Base-by-base conservation (phyloP, 345 rosid genomes). In the Sapria himalayana region DNA sequence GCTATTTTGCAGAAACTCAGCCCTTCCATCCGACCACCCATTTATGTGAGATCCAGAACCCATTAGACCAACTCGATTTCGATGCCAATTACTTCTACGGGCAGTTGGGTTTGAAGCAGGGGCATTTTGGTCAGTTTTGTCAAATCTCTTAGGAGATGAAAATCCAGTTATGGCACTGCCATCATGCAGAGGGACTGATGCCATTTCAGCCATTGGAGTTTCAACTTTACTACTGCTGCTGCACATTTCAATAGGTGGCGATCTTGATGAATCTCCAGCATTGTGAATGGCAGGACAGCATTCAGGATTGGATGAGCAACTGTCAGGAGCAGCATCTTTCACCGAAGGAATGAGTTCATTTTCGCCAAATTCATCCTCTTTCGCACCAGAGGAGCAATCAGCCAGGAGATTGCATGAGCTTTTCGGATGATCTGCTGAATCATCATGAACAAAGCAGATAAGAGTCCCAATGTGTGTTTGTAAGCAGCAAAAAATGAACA, bases 81-180 rank as follows among this genome's bases (percentile, higher is more conserved):
- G 77, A 51, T 66, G 74, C 74, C 85, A 63, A 39, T 77, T 58
- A 46, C 94, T 81, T 68, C 89, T 72, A 27, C 73, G 92, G 41
- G 85, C 97, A 43, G 94, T 78, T 39, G 82, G 78, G 54, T 86
- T 86, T 44, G 79, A 75, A 52, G 81, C 74, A 7, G 80, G 74
- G 24, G 65, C n/a, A n/a, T n/a, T n/a, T n/a, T n/a, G n/a, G n/a
- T n/a, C n/a, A n/a, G n/a, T n/a, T n/a, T n/a, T n/a, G n/a, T n/a
- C n/a, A n/a, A n/a, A n/a, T n/a, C n/a, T n/a, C n/a, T n/a, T n/a
- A n/a, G n/a, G n/a, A n/a, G n/a, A n/a, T n/a, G n/a, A n/a, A n/a
- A n/a, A n/a, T n/a, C n/a, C n/a, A n/a, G n/a, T n/a, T n/a, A n/a
- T n/a, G n/a, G n/a, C n/a, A n/a, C n/a, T n/a, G n/a, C n/a, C n/a